Conservation (phyloP, 768 basidiomycete species). For the Termitomyces eurrhizus region DNA sequence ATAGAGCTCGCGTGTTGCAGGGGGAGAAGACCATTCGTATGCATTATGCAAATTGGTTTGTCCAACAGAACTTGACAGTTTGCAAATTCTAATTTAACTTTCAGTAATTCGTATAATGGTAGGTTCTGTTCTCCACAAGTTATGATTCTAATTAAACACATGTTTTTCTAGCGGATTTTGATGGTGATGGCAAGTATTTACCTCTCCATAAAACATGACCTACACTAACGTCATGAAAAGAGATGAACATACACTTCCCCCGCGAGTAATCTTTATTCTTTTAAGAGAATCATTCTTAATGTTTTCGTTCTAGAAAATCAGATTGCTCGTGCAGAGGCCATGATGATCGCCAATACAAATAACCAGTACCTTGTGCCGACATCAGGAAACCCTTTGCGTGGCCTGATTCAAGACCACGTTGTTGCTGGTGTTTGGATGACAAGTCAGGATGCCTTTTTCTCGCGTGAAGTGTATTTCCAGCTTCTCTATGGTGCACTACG, state of each 20-base stretch:
- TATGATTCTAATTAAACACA: background rate
- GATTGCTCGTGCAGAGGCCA: slow-evolving; percentile 90
- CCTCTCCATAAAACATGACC: background rate
- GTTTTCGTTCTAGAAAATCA: slow-evolving; percentile 68
- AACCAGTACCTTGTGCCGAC: slow-evolving; percentile 99
- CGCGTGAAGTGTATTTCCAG: slow-evolving; percentile 94
- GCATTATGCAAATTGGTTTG: slow-evolving; percentile 99
- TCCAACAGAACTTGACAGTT: slow-evolving; percentile 7
- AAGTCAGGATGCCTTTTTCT: slow-evolving; percentile 90
- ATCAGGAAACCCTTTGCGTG: slow-evolving; percentile 95
- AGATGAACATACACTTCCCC: slow-evolving; percentile 99
- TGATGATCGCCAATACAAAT: slow-evolving; percentile 94
- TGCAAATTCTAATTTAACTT: background rate
- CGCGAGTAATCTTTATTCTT: slow-evolving; percentile 48
- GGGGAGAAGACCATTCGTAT: slow-evolving; percentile 99
- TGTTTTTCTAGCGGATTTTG: slow-evolving; percentile 69
- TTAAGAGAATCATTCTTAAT: background rate
- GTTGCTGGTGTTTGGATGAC: slow-evolving; percentile 99
- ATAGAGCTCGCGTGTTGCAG: slow-evolving; percentile 84
- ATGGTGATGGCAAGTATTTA: slow-evolving; percentile 70
- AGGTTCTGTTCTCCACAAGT: slow-evolving; percentile 22
- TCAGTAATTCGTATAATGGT: slow-evolving; percentile 97
- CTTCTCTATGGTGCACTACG: slow-evolving; percentile 90
- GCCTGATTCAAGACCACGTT: slow-evolving; percentile 98
- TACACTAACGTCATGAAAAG: slow-evolving; percentile 35